phyloP scores from a whole-genome alignment of 73 alveolate genomes.

The Diophrys sp. region DNA sequence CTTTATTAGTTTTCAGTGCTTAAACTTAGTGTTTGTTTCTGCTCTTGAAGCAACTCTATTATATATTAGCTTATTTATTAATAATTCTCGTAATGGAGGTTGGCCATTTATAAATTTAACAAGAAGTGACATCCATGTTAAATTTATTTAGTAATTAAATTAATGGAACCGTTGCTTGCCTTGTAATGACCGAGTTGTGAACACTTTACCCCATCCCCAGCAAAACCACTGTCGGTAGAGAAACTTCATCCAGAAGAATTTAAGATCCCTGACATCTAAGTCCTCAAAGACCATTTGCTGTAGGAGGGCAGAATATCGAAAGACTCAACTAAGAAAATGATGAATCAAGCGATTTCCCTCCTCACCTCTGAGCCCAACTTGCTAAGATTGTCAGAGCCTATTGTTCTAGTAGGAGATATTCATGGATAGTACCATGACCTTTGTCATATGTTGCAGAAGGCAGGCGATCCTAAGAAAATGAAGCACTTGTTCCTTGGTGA shows the following conservation, averaged over 20 bases:
- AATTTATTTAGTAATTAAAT: too few relatives aligned
- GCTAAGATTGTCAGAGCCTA: background rate
- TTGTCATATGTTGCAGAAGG: conserved; percentile 62
- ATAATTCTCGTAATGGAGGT: too few relatives aligned
- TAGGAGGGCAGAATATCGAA: conserved; percentile 7
- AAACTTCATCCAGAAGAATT: conserved; percentile 11
- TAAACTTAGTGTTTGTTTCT: too few relatives aligned
- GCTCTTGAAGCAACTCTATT: too few relatives aligned
- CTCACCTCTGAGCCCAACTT: conserved; percentile 2
- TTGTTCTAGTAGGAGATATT: conserved; percentile 62
- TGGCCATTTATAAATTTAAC: too few relatives aligned
- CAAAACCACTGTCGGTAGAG: conserved; percentile 45
- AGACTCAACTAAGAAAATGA: background rate
- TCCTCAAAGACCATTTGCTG: background rate
- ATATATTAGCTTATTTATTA: too few relatives aligned
- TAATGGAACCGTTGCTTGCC: conserved; percentile 72
- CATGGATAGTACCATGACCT: conserved; percentile 81
- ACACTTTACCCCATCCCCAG: conserved; percentile 66
- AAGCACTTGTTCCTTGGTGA: conserved; percentile 67
- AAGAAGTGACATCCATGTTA: too few relatives aligned
- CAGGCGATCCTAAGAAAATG: conserved; percentile 34
- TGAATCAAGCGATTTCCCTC: background rate
- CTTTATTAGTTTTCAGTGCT: too few relatives aligned
- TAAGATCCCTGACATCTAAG: background rate
- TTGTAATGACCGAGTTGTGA: conserved; percentile 56